A percentile compares a stretch with the other conserved stretches of the same genome.
Evolutionary conservation across 768 basidiomycete species (phyloP).

Genomic region (Mycena crocata): DNA sequence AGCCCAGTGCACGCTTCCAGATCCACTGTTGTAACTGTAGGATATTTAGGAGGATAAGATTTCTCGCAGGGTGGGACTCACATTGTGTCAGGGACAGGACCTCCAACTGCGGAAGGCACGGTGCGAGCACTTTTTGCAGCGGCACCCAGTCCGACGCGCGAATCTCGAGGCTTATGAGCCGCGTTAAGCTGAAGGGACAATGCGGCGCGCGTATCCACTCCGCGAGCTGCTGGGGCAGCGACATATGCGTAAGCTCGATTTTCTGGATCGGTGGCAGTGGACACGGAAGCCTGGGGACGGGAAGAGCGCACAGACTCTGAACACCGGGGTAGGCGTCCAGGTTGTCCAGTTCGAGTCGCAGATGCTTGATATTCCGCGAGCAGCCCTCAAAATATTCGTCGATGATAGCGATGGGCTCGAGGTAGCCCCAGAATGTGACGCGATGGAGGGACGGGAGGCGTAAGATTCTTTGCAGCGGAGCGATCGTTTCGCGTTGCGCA

Average conservation of each 20-base stretch:
- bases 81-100: neutral
- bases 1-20: no score
- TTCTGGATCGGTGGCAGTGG: neutral
- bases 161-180: slow-evolving; percentile 3
- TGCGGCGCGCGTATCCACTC: neutral
- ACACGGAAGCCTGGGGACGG: no score
- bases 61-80: neutral
- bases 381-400: neutral
- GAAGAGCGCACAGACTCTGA: neutral
- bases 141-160: neutral
- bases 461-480: neutral
- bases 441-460: neutral
- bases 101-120: neutral
- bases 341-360: neutral
- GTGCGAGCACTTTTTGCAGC: neutral
- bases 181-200: neutral
- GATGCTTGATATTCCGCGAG: neutral
- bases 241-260: neutral
- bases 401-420: slow-evolving; percentile 2
- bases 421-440: slow-evolving; percentile 1
- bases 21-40: no score
- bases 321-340: neutral
- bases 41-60: neutral
- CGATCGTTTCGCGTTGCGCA: neutral
- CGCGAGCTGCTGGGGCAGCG: neutral